phyloP scores from a whole-genome alignment of 257 asterid species.

The Gentiana dahurica region DNA sequence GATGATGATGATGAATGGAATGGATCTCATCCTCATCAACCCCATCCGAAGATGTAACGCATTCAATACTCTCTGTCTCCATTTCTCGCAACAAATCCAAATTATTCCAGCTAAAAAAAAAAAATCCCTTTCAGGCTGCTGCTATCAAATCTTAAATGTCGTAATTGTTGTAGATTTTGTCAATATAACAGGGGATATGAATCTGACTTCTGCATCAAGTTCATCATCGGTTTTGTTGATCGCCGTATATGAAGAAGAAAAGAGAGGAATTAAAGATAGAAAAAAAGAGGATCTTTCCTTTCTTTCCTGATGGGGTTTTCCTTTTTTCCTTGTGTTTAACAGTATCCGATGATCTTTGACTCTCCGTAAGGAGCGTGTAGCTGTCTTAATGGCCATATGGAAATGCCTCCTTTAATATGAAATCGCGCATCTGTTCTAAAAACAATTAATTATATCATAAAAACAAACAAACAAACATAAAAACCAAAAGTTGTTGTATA shows the following conservation, averaged over 20 bases:
- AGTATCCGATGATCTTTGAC: not conserved
- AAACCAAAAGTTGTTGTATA: not conserved
- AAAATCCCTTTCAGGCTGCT: not conserved
- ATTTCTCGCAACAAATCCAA: slow-evolving; percentile 9
- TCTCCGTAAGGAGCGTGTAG: slow-evolving; percentile 6
- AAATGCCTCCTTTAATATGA: not conserved
- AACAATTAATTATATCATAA: no score
- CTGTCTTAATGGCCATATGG: slow-evolving; percentile 3
- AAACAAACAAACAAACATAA: not conserved
- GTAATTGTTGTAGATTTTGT: not conserved
- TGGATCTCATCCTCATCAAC: slow-evolving; percentile 30
- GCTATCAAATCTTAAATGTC: not conserved
- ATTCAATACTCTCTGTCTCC: slow-evolving; percentile 34
- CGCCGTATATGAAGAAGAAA: not conserved
- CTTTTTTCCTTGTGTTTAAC: not conserved
- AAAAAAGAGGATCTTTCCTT: slow-evolving; percentile 8
- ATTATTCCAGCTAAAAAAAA: not conserved
- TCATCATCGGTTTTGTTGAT: not conserved
- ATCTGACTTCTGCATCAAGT: not conserved
- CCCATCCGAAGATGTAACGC: slow-evolving; percentile 29
- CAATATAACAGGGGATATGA: not conserved
- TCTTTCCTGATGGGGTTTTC: slow-evolving; percentile 6
- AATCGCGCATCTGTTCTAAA: not conserved
- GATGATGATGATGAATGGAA: slow-evolving; percentile 11
- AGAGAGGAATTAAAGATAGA: not conserved